Conservation (phyloP, 73 alveolate genomes). For the Effrenium voratum region DNA sequence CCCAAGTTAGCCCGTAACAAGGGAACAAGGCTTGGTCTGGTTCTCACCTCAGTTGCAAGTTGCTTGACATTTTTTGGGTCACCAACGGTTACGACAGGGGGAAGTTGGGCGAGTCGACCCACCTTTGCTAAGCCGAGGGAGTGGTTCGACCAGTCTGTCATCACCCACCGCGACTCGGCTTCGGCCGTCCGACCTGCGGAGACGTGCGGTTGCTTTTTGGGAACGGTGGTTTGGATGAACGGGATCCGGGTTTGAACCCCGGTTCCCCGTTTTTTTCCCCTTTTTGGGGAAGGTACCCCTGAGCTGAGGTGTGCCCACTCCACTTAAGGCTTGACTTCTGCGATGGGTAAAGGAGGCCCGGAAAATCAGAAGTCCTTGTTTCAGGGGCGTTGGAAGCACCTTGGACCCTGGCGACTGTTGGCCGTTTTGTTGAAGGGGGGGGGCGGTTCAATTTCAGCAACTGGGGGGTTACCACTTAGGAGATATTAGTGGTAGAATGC, state of each 20-base stretch:
- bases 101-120: too few species aligned
- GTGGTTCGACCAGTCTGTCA: slow-evolving; percentile 88
- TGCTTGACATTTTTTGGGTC: background rate
- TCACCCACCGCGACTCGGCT: slow-evolving; percentile 68
- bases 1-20: background rate
- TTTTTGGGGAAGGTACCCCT: background rate
- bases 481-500: too few species aligned
- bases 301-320: background rate
- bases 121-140: slow-evolving; percentile 44
- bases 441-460: too few species aligned
- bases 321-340: too few species aligned
- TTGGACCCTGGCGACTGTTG: too few species aligned
- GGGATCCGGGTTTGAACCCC: background rate
- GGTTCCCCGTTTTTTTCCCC: background rate
- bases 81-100: too few species aligned
- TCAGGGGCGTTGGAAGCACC: too few species aligned
- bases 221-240: background rate
- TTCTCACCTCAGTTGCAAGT: background rate
- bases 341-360: too few species aligned
- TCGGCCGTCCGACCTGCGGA: background rate
- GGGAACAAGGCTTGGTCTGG: background rate
- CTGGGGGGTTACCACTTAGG: too few species aligned
- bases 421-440: too few species aligned
- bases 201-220: background rate
- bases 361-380: too few species aligned